These are phyloP conservation scores for Coemansia sp. DNA, from an alignment of 192 early-diverging fungal species.

Conservation along the genomic window DNA sequence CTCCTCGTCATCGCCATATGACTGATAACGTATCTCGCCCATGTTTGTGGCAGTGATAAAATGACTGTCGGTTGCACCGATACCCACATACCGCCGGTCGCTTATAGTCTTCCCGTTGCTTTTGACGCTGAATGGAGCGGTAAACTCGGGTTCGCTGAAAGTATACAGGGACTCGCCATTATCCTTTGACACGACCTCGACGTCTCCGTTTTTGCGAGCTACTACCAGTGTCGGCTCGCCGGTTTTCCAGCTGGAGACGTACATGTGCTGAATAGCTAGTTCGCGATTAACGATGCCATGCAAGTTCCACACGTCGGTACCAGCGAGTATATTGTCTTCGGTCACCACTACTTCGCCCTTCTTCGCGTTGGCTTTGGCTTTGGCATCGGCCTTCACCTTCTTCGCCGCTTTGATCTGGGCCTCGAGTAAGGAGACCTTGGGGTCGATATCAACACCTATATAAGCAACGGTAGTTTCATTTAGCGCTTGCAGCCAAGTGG, in stretches of 20 bases:
- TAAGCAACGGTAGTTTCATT: background rate
- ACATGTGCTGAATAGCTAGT: slow-evolving; percentile 37
- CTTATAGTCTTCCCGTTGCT: slow-evolving; percentile 27
- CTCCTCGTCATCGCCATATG: background rate
- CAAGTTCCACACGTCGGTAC: slow-evolving; percentile 23
- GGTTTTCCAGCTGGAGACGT: background rate
- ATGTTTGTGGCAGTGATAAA: slow-evolving; percentile 45
- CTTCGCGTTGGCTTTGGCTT: slow-evolving; percentile 35
- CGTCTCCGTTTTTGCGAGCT: slow-evolving; percentile 29
- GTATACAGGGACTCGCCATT: slow-evolving; percentile 14
- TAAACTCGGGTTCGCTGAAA: slow-evolving; percentile 25
- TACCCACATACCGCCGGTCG: slow-evolving; percentile 21
- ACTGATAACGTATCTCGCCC: slow-evolving; percentile 44
- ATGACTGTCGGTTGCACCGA: slow-evolving; percentile 13
- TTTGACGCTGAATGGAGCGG: slow-evolving; percentile 13
- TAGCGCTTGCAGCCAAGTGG: background rate
- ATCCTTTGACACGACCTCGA: slow-evolving; percentile 27
- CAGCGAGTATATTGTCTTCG: slow-evolving; percentile 16
- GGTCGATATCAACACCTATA: slow-evolving; percentile 35
- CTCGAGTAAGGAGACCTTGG: slow-evolving; percentile 42
- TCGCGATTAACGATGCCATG: slow-evolving; percentile 28
- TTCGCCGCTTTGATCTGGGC: slow-evolving; percentile 46
- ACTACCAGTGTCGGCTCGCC: slow-evolving; percentile 25
- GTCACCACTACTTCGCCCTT: slow-evolving; percentile 8
- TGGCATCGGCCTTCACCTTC: slow-evolving; percentile 36